Base-by-base conservation (phyloP, 805 yeast species). In the Zygosaccharomyces lentus region DNA sequence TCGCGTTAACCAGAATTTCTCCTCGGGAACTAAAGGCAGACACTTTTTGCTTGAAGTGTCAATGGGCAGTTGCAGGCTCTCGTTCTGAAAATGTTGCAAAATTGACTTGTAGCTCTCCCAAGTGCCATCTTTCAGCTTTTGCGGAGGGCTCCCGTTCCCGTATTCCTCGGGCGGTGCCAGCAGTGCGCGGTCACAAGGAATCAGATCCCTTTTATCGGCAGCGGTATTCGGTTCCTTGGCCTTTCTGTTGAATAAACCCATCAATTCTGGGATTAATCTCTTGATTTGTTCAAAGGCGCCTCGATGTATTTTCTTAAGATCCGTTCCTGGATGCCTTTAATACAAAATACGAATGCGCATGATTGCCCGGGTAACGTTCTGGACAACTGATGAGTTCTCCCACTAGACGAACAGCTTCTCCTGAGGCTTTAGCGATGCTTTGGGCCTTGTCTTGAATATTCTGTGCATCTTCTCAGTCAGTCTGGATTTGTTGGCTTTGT, bases 1-100 rank as follows among this genome's bases (percentile, higher is more conserved):
- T 53, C 73, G 69, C 4, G 80, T 72, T 43, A 77, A 46, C 66
- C 68, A 67, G 31, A 51, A 55, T 44, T 56, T 64, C 40, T 66
- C 70, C 51, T 60, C 55, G 2, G 62, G 55, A 17, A 67, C 59
- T 31, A 82, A 58, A 1, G 54, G 37, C 37, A 58, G 63, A 43
- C 62, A 64, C 17, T 64, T 65, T 26, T 68, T 62, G 42, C 75
- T 75, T 37, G 70, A 69, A 16, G 69, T 66, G 43, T 55, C 50
- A 7, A 51, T 40, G 2, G 62, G 57, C 17, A 64, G 34, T 30
- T 47, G 42, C 29, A 62, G 45, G 2, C 48, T 30, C 5, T 51
- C 47, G 37, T 57, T 53, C 23, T 50, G 54, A 32, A 64, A 57
- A 45, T 57, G 50, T 1, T 25, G 10, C 12, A 59, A 42, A 7